phyloP scores from a whole-genome alignment of 2,329 filamentous ascomycete genomes.

The Cadophora malorum region DNA sequence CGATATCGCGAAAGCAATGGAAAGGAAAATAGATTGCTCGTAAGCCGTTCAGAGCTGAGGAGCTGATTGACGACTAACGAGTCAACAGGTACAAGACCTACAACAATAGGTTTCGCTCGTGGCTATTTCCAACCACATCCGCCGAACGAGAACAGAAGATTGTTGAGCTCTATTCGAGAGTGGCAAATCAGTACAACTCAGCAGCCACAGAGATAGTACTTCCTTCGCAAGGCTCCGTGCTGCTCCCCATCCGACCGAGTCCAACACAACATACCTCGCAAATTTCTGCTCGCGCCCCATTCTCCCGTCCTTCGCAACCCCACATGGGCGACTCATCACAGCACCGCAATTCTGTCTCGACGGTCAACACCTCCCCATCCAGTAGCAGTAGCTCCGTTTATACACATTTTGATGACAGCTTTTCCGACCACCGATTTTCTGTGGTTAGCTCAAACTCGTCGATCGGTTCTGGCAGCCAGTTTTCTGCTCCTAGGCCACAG shows the following conservation, averaged over 20 bases:
- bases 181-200: slow-evolving; percentile 25
- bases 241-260: slow-evolving; percentile 20
- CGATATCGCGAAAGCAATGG: slow-evolving; percentile 38
- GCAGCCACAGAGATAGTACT: neutral
- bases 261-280: slow-evolving; percentile 2
- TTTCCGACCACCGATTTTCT: slow-evolving; percentile 33
- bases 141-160: slow-evolving; percentile 35
- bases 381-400: slow-evolving; percentile 30
- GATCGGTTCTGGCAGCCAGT: slow-evolving; percentile 27
- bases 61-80: neutral
- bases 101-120: slow-evolving; percentile 39
- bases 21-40: slow-evolving; percentile 37
- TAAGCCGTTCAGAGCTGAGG: slow-evolving; percentile 21
- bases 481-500: slow-evolving; percentile 21
- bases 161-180: slow-evolving; percentile 34
- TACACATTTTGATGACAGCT: slow-evolving; percentile 31
- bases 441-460: slow-evolving; percentile 36
- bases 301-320: slow-evolving; percentile 8
- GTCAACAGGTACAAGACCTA: slow-evolving; percentile 39
- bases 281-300: slow-evolving; percentile 1
- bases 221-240: slow-evolving; percentile 12
- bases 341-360: slow-evolving; percentile 33
- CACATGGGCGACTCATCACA: neutral
- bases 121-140: slow-evolving; percentile 37
- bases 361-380: slow-evolving; percentile 30